Evolutionary conservation across 2,329 filamentous ascomycete genomes (phyloP).

Genomic region (Hymenoscyphus infarciens): DNA sequence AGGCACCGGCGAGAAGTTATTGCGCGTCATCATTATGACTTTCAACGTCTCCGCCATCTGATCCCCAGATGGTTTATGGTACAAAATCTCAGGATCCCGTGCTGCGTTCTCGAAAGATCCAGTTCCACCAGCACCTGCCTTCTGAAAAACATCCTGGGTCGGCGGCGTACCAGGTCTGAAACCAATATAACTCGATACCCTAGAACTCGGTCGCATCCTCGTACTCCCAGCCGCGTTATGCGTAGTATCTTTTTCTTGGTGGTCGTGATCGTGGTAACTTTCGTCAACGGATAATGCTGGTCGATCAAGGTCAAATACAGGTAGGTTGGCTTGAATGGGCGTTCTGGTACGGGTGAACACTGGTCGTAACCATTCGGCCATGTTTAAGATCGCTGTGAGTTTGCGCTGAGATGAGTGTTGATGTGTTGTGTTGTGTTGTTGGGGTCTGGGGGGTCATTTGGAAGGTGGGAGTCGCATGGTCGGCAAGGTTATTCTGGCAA

Average conservation of each 20-base stretch:
- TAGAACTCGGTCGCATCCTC: conserved; percentile 22
- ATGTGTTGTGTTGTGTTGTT: not conserved
- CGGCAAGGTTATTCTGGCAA: not conserved
- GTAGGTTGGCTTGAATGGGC: conserved; percentile 15
- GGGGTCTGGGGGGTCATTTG: not conserved
- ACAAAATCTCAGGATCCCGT: conserved; percentile 26
- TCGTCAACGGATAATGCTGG: conserved; percentile 15
- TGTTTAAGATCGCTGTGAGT: conserved; percentile 7
- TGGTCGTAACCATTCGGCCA: conserved; percentile 32
- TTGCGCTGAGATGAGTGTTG: not conserved
- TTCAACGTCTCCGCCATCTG: conserved; percentile 34
- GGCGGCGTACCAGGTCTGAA: conserved; percentile 21
- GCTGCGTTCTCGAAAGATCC: conserved; percentile 7
- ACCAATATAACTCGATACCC: conserved; percentile 30
- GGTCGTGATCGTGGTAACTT: conserved; percentile 18
- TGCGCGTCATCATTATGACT: conserved; percentile 35
- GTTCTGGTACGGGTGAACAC: conserved; percentile 27
- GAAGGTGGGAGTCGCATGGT: not conserved
- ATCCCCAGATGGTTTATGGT: conserved; percentile 32
- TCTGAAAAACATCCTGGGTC: conserved; percentile 21
- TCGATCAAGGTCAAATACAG: conserved; percentile 14
- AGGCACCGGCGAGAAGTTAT: conserved; percentile 27
- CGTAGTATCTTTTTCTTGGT: conserved; percentile 16
- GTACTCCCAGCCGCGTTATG: not conserved
- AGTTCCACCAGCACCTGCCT: not conserved